Percentiles rank a stretch among this genome's conserved stretches.
Evolutionary conservation across 148 eudicot species (phyloP).

Genomic region (Vaccinium vitisidaea): DNA sequence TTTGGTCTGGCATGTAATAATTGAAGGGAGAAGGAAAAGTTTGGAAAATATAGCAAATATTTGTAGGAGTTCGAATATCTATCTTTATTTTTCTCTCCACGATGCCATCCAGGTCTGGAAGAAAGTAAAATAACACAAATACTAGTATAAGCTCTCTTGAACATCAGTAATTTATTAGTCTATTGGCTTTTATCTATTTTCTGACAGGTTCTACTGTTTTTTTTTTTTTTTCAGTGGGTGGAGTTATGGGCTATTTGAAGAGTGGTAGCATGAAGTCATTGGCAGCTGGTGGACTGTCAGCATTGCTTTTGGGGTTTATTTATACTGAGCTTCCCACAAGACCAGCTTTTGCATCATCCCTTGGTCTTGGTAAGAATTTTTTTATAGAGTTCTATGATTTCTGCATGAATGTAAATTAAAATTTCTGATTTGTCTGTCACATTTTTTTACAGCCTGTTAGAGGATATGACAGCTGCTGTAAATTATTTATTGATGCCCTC

Average conservation of each 20-base stretch:
- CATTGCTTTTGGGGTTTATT: slow-evolving; percentile 51
- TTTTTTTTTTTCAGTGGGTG: slow-evolving; percentile 38
- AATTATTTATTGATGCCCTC: neutral
- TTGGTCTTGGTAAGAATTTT: slow-evolving; percentile 57
- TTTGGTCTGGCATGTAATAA: neutral
- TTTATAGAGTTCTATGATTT: neutral
- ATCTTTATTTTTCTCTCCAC: neutral
- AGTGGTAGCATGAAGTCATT: slow-evolving; percentile 77
- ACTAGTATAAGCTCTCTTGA: neutral
- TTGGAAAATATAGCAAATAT: neutral
- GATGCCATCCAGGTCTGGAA: neutral
- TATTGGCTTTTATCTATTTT: slow-evolving; percentile 1
- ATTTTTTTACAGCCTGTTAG: neutral
- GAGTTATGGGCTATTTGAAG: slow-evolving; percentile 76
- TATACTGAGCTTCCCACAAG: slow-evolving; percentile 69
- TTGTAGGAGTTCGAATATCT: neutral
- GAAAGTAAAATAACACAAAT: neutral
- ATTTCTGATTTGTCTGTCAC: neutral
- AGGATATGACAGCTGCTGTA: neutral
- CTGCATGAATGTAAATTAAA: neutral
- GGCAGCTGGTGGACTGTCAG: slow-evolving; percentile 71
- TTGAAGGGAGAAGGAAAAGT: neutral
- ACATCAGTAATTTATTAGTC: neutral
- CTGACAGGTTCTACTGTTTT: neutral
- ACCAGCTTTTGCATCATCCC: slow-evolving; percentile 69